These are phyloP conservation scores for Globisporangium alternatum DNA, from an alignment of 352 stramenopile genomes.

Conservation along the genomic window DNA sequence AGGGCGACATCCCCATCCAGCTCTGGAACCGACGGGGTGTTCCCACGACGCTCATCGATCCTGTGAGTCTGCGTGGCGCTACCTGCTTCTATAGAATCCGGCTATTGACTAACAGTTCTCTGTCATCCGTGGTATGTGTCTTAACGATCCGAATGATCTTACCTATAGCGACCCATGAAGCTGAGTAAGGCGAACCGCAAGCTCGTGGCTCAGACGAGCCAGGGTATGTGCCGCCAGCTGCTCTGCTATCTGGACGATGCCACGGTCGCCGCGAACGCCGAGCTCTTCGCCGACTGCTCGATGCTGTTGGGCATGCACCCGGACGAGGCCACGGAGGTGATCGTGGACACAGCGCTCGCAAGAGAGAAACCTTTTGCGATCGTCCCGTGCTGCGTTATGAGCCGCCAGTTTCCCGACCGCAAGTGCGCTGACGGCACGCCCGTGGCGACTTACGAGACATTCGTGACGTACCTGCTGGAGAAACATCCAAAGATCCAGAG, in stretches of 20 bases:
- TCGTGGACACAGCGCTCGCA: slow-evolving; percentile 89
- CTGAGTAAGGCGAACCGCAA: slow-evolving; percentile 70
- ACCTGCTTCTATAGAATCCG: neutral
- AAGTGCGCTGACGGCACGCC: slow-evolving; percentile 47
- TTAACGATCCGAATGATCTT: neutral
- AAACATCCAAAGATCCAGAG: slow-evolving; percentile 69
- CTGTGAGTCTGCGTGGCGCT: slow-evolving; percentile 31
- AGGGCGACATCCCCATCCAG: slow-evolving; percentile 85
- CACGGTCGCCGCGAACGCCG: slow-evolving; percentile 37
- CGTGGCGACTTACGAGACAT: slow-evolving; percentile 79
- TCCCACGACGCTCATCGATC: slow-evolving; percentile 80
- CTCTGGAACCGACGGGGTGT: slow-evolving; percentile 79
- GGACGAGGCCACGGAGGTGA: slow-evolving; percentile 95
- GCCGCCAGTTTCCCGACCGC: slow-evolving; percentile 86
- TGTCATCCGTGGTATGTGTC: neutral
- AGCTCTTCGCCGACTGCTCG: slow-evolving; percentile 78
- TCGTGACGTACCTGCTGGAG: slow-evolving; percentile 78
- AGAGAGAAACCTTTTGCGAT: slow-evolving; percentile 93
- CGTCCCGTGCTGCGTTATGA: slow-evolving; percentile 97
- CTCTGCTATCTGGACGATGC: slow-evolving; percentile 57
- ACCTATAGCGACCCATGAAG: slow-evolving; percentile 71
- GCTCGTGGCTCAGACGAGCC: slow-evolving; percentile 45
- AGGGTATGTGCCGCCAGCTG: slow-evolving; percentile 52
- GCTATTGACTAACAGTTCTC: neutral
- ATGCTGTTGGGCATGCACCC: slow-evolving; percentile 94